Evolutionary conservation across 495 filamentous ascomycete genomes (phyloP).

Genomic region (Daldinia vernicosa): DNA sequence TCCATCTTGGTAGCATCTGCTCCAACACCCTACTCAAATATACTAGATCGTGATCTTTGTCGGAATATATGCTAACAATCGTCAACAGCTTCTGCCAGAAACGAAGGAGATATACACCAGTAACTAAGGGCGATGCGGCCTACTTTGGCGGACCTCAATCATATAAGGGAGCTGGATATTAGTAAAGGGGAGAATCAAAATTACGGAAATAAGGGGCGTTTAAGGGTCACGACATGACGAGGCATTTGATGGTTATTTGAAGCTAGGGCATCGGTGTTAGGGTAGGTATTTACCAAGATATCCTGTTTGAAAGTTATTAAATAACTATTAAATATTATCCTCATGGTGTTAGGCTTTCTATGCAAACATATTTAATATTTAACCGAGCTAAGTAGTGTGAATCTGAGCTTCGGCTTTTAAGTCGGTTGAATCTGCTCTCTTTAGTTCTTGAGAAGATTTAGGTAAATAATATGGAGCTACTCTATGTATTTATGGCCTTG

Average conservation of each 20-base stretch:
- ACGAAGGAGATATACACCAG: slow-evolving; percentile 24
- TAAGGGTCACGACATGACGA: neutral
- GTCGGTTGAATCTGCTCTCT: no score
- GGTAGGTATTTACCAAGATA: neutral
- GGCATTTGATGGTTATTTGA: neutral
- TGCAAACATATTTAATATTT: no score
- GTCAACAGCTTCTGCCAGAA: slow-evolving; percentile 27
- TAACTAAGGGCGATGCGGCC: slow-evolving; percentile 20
- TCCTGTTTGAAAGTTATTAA: no score
- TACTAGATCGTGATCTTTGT: neutral
- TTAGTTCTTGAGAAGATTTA: no score
- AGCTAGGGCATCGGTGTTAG: neutral
- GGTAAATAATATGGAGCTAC: no score
- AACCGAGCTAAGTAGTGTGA: no score
- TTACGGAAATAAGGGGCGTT: neutral
- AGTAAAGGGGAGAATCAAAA: neutral
- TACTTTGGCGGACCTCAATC: slow-evolving; percentile 16
- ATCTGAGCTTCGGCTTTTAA: no score
- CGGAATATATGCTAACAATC: slow-evolving; percentile 8
- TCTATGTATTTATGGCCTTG: no score
- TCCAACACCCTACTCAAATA: neutral
- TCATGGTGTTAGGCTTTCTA: no score
- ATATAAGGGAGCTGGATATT: neutral
- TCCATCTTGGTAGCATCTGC: neutral
- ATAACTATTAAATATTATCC: no score